Evolutionary conservation across 2,329 filamentous ascomycete genomes (phyloP), one percentile per base, ranked within the genome.

Genomic region (Triangularia setosa): DNA sequence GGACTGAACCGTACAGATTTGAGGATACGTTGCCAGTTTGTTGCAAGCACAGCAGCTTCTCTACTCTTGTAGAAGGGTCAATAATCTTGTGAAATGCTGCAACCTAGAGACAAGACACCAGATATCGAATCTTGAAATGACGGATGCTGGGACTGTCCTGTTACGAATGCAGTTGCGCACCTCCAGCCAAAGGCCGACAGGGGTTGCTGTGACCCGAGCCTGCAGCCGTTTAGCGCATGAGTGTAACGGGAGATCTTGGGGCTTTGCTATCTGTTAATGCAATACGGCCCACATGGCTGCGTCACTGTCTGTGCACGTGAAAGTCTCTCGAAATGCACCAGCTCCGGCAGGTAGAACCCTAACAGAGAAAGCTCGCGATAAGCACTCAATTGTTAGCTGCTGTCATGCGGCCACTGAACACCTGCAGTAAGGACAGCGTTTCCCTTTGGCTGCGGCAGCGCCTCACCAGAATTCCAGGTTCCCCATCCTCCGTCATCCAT

Each of bases 401-500:
- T 60, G 35, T 28, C 58, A 48, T 60, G 24, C 58, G 40, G 60
- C 56, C 52, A 24, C 27, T 54, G 28, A 48, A 40, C 58, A 23
- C 44, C 58, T 55, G 62, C 53, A 62, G 67, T 69, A 65, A 71
- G 69, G 69, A 69, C 69, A 69, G 69, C 67, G 69, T 71, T 71
- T 64, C 65, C 64, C 65, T 68, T 69, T 65, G 30, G 60, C 58
- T 58, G 61, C 27, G 35, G 27, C 64, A 67, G 61, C 33, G 58
- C 58, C 60, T 56, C 57, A 61, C 64, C 35, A 60, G 25, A 61
- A 58, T 62, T 59, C 30, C 33, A 59, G 30, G 62, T 27, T 33
- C 27, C 48, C 65, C 18, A 52, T 30, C 61, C 56, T 57, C 56
- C 40, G 59, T 62, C 65, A 56, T 52, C 40, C 62, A 48, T 56